Percentiles rank a stretch among this genome's conserved stretches.
Conservation (phyloP, 2,329 filamentous ascomycete genomes). For the Emericellopsis cladophorae region DNA sequence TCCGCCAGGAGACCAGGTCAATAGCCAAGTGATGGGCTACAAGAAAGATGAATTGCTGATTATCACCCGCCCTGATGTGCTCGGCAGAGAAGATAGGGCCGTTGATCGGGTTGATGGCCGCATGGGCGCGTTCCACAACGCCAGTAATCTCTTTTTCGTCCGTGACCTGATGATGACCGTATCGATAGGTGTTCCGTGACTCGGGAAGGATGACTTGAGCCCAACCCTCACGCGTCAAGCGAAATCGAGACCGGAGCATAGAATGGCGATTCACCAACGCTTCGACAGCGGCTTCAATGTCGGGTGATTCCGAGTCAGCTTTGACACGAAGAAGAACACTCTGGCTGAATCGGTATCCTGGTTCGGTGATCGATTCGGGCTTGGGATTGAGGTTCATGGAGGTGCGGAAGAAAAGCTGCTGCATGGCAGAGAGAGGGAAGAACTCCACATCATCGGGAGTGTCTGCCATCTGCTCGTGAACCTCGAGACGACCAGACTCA, state of each 20-base stretch:
- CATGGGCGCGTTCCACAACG: constrained; percentile 27
- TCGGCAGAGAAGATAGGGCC: constrained; percentile 38
- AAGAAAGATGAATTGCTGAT: constrained; percentile 33
- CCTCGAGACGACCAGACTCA: constrained; percentile 1
- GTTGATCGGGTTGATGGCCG: constrained; percentile 30
- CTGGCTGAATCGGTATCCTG: constrained; percentile 35
- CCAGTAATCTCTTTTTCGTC: constrained; percentile 26
- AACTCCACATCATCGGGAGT: constrained; percentile 16
- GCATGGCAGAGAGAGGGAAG: constrained; percentile 39
- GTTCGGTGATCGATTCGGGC: constrained; percentile 14
- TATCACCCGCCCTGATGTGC: constrained; percentile 31
- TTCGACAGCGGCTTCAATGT: constrained; percentile 33
- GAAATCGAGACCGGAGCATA: constrained; percentile 37
- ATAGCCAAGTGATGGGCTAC: constrained; percentile 38
- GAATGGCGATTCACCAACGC: constrained; percentile 35
- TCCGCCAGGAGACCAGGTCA: constrained; percentile 36
- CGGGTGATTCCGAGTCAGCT: constrained; percentile 23
- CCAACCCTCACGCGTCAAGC: constrained; percentile 25
- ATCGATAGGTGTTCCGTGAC: constrained; percentile 26
- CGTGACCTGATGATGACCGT: constrained; percentile 26
- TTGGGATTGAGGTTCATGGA: constrained; percentile 23
- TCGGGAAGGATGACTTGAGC: constrained; percentile 29
- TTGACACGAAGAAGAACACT: constrained; percentile 34
- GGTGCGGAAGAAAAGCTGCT: constrained; percentile 38
- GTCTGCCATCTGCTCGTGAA: constrained; percentile 2